A percentile compares a stretch with the other conserved stretches of the same genome.
These are phyloP conservation scores for Nakaseomyces nivariensis DNA, from an alignment of 1,139 yeast genomes.

Conservation along the genomic window DNA sequence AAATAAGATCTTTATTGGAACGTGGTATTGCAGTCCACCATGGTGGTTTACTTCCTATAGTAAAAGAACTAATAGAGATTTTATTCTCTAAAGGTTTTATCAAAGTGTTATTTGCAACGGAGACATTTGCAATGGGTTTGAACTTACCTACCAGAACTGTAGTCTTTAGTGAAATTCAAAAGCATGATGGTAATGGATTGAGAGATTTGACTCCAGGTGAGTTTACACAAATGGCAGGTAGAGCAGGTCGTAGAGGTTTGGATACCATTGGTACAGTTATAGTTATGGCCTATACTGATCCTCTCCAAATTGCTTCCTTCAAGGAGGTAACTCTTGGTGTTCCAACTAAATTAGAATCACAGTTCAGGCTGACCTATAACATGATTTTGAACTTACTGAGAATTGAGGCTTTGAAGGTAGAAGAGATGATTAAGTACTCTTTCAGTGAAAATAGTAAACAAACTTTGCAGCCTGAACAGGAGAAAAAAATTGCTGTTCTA, in stretches of 20 bases:
- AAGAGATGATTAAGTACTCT: constrained; percentile 94
- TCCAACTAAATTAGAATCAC: constrained; percentile 83
- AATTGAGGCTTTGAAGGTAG: constrained; percentile 88
- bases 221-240: constrained; percentile 97
- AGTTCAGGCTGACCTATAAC: constrained; percentile 86
- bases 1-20: constrained; percentile 70
- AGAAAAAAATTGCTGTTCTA: constrained; percentile 48
- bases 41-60: constrained; percentile 91
- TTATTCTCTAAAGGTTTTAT: constrained; percentile 77
- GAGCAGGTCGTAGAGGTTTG: constrained; percentile 97
- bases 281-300: constrained; percentile 74
- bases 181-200: constrained; percentile 81
- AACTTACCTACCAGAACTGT: constrained; percentile 96
- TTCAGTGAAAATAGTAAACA: constrained; percentile 89
- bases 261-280: constrained; percentile 95
- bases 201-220: constrained; percentile 88
- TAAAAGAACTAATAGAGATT: constrained; percentile 90
- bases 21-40: constrained; percentile 97
- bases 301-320: constrained; percentile 48
- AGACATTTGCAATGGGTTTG: constrained; percentile 96
- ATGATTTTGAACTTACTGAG: constrained; percentile 88
- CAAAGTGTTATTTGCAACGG: constrained; percentile 91
- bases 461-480: constrained; percentile 77
- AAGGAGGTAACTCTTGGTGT: constrained; percentile 77
- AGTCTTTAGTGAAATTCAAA: constrained; percentile 72